These are phyloP conservation scores for Cercospora zeina DNA, from an alignment of 2,329 filamentous ascomycete species.

Conservation along the genomic window DNA sequence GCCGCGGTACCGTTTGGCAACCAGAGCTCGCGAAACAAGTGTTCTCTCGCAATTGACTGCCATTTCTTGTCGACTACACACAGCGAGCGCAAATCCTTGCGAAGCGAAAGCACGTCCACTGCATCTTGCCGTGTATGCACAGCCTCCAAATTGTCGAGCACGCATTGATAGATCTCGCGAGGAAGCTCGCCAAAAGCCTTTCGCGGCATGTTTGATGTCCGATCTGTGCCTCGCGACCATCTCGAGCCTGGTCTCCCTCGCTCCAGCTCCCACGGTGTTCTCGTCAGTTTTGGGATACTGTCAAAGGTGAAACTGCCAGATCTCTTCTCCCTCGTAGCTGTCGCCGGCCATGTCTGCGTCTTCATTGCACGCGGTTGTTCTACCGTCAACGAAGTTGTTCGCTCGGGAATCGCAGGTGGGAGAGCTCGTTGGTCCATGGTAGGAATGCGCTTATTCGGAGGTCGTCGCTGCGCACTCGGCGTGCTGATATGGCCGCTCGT, in stretches of 20 bases:
- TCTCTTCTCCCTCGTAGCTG: slow-evolving; percentile 9
- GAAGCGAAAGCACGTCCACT: slow-evolving; percentile 56
- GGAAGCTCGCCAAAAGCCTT: slow-evolving; percentile 52
- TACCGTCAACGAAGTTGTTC: slow-evolving; percentile 22
- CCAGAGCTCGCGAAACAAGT: slow-evolving; percentile 49
- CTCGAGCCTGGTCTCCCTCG: slow-evolving; percentile 28
- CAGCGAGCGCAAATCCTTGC: slow-evolving; percentile 56
- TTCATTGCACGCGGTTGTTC: slow-evolving; percentile 13
- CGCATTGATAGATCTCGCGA: slow-evolving; percentile 56
- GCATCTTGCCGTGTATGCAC: slow-evolving; percentile 43
- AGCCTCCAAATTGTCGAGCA: slow-evolving; percentile 53
- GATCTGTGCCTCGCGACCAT: slow-evolving; percentile 25
- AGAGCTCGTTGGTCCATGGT: slow-evolving; percentile 17
- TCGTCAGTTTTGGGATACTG: slow-evolving; percentile 31
- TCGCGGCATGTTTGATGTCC: slow-evolving; percentile 30
- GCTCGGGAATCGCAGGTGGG: slow-evolving; percentile 25
- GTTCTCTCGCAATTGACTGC: slow-evolving; percentile 54
- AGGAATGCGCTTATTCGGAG: slow-evolving; percentile 11
- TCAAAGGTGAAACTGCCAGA: slow-evolving; percentile 23
- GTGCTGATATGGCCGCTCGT: slow-evolving; percentile 31
- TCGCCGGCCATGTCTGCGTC: slow-evolving; percentile 28
- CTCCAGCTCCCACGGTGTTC: slow-evolving; percentile 45
- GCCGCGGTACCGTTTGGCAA: slow-evolving; percentile 37
- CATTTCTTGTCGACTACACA: slow-evolving; percentile 58
- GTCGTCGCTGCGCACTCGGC: slow-evolving; percentile 12